A percentile compares a stretch with the other conserved stretches of the same genome.
Conservation (phyloP, 2,329 filamentous ascomycete genomes). For the Hypoxylon sp. region DNA sequence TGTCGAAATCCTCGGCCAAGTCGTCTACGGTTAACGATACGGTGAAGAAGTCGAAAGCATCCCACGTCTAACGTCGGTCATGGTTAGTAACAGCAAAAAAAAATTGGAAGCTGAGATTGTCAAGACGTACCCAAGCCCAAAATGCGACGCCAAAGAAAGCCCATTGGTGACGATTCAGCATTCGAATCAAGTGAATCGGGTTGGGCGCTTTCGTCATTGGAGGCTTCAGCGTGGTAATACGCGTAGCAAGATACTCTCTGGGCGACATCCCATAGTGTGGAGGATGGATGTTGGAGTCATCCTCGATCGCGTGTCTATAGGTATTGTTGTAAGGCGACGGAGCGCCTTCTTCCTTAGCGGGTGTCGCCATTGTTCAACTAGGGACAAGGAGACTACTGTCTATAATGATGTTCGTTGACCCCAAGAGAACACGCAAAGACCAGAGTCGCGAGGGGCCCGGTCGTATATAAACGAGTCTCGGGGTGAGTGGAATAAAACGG, state of each 20-base stretch:
- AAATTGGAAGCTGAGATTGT: neutral
- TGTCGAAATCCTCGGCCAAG: constrained; percentile 67
- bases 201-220: constrained; percentile 69
- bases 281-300: constrained; percentile 53
- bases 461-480: constrained; percentile 38
- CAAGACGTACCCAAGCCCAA: constrained; percentile 66
- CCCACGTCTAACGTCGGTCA: constrained; percentile 65
- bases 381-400: constrained; percentile 25
- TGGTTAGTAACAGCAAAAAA: constrained; percentile 22
- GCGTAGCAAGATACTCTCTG: constrained; percentile 64
- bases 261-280: constrained; percentile 66
- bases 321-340: constrained; percentile 18
- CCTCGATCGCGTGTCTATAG: constrained; percentile 14
- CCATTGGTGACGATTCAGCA: constrained; percentile 67
- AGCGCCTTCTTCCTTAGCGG: constrained; percentile 23
- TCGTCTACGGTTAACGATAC: constrained; percentile 72
- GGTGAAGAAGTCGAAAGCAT: constrained; percentile 77
- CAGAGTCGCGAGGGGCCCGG: constrained; percentile 30
- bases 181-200: constrained; percentile 64
- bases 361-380: constrained; percentile 37
- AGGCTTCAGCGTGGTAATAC: constrained; percentile 70
- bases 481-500: constrained; percentile 4
- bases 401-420: constrained; percentile 13
- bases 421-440: constrained; percentile 29
- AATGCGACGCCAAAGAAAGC: constrained; percentile 70